Evolutionary conservation across 2,329 filamentous ascomycete species (phyloP).

Genomic region (Stylonectria norvegica): DNA sequence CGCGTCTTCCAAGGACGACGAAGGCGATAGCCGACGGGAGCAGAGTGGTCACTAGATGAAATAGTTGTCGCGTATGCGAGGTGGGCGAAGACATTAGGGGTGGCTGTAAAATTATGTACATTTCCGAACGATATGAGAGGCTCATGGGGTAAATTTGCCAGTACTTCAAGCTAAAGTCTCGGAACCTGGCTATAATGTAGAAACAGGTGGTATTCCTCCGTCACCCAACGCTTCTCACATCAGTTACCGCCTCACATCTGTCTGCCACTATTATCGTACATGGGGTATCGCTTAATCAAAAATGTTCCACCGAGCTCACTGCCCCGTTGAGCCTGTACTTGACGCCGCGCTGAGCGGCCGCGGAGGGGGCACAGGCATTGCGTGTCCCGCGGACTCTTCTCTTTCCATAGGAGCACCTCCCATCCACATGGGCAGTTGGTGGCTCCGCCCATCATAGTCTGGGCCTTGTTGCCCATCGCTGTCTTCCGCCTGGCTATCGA

Average conservation of each 20-base stretch:
- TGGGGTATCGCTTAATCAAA: conserved; percentile 31
- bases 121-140: too few species aligned
- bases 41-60: conserved; percentile 56
- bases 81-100: too few species aligned
- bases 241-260: conserved; percentile 8
- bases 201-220: too few species aligned
- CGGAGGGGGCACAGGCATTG: conserved; percentile 30
- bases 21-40: conserved; percentile 42
- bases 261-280: conserved; percentile 1
- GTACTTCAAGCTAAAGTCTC: too few species aligned
- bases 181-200: too few species aligned
- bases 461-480: conserved; percentile 31
- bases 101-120: too few species aligned
- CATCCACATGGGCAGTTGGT: conserved; percentile 25
- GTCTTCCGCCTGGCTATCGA: conserved; percentile 34
- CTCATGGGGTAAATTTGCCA: too few species aligned
- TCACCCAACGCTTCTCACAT: conserved; percentile 2
- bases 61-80: too few species aligned
- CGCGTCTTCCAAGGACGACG: conserved; percentile 34
- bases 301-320: conserved; percentile 22
- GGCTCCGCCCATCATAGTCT: too few species aligned
- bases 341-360: conserved; percentile 39
- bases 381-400: conserved; percentile 30
- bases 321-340: conserved; percentile 42
- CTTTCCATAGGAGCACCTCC: conserved; percentile 40